Evolutionary conservation across 1,284 basidiomycete species (phyloP), one percentile per base, ranked within the genome.

Genomic region (Moniliophthora roreri): DNA sequence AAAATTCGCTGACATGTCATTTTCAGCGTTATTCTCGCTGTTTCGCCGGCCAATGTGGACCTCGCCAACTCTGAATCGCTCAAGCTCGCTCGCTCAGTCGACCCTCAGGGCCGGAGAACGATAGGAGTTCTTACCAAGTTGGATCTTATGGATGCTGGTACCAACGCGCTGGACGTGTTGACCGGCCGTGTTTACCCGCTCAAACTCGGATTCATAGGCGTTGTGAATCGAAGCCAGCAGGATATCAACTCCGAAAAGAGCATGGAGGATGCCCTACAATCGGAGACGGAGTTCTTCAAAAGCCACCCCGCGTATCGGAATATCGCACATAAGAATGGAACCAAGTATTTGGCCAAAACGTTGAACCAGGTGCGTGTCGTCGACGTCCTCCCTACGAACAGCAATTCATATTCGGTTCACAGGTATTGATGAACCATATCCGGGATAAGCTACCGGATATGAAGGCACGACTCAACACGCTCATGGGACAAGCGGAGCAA

Each of bases 401-500:
- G 34, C 45, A 6, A 10, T 13, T 26, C 9, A 53, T 37, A 48
- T 26, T 51, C 42, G 26, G 18, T 46, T n/a, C n/a, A 6, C 48
- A 93, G 90, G 95, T 98, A 37, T 75, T 99, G 56, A 89, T 99
- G 85, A 93, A 92, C 71, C 97, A 99, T 70, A 99, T 99, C 62
- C 85, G 97, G 52, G 97, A 99, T 66, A 98, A 99, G 73, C 79
- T 99, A 37, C 97, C 97, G 0, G 97, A 99, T 71, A 99, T 99
- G 97, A 99, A 99, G 72, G 97, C 97, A 11, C 83, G 95, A 16
- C 76, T 99, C 59, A 99, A 99, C 69, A 99, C 97, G 6, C 76
- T 99, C 13, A 99, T 99, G 93, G 95, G 95, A 10, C 97, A 99
- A 74, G 95, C 97, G 4, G 95, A 98, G 69, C 97, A 99, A 71